phyloP scores from a whole-genome alignment of 768 basidiomycete species.

The Kondoa malvinella region DNA sequence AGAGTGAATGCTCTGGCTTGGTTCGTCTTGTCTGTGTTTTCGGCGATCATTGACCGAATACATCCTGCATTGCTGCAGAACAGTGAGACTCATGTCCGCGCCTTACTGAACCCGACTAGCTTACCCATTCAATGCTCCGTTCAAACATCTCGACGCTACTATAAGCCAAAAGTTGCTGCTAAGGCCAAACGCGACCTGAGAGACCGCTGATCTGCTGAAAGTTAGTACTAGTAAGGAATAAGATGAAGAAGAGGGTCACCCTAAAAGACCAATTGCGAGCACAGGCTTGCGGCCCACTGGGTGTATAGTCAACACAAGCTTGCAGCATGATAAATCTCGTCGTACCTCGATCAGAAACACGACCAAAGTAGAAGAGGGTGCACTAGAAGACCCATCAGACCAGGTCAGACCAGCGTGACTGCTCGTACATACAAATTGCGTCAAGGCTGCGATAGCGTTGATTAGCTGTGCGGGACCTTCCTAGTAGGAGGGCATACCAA shows the following conservation, averaged over 20 bases:
- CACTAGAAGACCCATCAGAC: constrained; percentile 13
- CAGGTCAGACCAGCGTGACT: background rate
- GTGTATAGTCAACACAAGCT: background rate
- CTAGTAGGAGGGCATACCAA: no score
- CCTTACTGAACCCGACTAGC: no score
- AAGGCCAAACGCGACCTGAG: constrained; percentile 19
- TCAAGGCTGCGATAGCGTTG: no score
- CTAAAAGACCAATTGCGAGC: constrained; percentile 15
- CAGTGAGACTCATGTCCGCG: no score
- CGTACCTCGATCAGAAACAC: constrained; percentile 12
- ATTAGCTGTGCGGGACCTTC: no score
- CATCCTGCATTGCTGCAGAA: background rate
- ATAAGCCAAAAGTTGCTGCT: constrained; percentile 9
- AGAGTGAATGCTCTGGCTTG: constrained; percentile 22
- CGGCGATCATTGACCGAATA: constrained; percentile 20
- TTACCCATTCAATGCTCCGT: constrained; percentile 17
- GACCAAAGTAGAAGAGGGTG: constrained; percentile 18
- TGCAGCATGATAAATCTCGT: background rate
- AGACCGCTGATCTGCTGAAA: constrained; percentile 15
- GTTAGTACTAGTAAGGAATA: no score
- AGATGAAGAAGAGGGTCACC: no score
- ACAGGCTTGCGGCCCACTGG: constrained; percentile 16
- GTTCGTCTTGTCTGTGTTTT: constrained; percentile 32
- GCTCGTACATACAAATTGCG: no score
- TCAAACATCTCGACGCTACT: constrained; percentile 15